Evolutionary conservation across 192 early-diverging fungal species (phyloP), one percentile per base, ranked within the genome.

Genomic region (Gryganskiella cystojenkinii): DNA sequence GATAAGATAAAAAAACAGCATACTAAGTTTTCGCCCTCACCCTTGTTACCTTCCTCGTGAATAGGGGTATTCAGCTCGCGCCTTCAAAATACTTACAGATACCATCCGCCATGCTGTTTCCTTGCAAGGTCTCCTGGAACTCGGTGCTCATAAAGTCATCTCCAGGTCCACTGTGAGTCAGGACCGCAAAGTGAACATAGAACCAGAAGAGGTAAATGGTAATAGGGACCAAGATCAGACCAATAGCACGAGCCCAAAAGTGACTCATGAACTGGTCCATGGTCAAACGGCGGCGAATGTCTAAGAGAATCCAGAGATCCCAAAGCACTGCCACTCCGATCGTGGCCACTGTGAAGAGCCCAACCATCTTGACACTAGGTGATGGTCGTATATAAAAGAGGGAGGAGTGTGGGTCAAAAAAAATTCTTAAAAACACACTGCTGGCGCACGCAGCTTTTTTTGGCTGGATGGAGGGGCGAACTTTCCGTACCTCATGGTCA

Each of bases 221-320:
- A 25, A 92, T 51, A 42, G 97, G 97, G 13, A 98, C 68, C 50
- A 93, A 28, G 58, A 99, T 97, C 28, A 99, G 83, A 53, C 88
- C 91, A 43, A 96, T 60, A 20, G 91, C 90, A 17, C 97, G 91
- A 25, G 95, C 94, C 46, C 81, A 74, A 82, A 98, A 99, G 79
- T 99, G 97, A 25, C 88, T 81, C 54, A 68, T 71, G 61, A 97
- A 90, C 66, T 92, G 80, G 10, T 68, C 66, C 80, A 95, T 87
- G 34, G 87, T 85, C 31, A 92, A 65, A 13, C 93, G 92, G 43
- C 93, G 90, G 24, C 89, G 88, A 64, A 92, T 87, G 65, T 98
- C 96, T 58, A 98, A 82, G 51, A 98, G 84, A n/a, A 89, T 81
- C 95, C 97, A 98, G 30, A 99, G 86, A 61, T 99, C 98, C 57